Conservation (phyloP, 2,329 filamentous ascomycete species). For the Neofusicoccum laricinum region DNA sequence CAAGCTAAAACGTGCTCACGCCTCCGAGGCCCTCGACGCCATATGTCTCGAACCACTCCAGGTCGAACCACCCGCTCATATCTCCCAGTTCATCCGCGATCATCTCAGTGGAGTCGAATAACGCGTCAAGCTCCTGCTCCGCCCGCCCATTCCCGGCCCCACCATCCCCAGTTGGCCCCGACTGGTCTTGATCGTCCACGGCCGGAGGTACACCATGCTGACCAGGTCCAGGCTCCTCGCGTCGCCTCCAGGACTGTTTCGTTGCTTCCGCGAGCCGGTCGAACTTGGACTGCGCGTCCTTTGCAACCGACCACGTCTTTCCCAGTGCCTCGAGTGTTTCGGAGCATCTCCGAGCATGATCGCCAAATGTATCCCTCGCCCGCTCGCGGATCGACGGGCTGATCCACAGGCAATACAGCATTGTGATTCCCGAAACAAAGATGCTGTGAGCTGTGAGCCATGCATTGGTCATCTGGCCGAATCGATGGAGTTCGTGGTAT, state of each 20-base stretch:
- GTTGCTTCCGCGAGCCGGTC: neutral
- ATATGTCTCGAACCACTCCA: conserved; percentile 8
- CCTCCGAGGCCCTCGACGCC: neutral
- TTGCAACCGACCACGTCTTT: conserved; percentile 53
- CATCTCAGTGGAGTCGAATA: neutral
- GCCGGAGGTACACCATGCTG: neutral
- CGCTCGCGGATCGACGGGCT: conserved; percentile 40
- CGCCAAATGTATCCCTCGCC: conserved; percentile 42
- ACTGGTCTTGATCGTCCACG: neutral
- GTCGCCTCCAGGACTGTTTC: neutral
- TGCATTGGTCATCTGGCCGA: conserved; percentile 46
- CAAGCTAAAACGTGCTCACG: neutral
- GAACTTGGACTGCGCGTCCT: conserved; percentile 20
- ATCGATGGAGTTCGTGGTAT: conserved; percentile 44
- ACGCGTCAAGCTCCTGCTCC: neutral
- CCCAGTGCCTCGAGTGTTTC: conserved; percentile 52
- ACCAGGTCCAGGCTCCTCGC: neutral
- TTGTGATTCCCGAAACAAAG: conserved; percentile 48
- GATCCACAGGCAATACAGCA: conserved; percentile 52
- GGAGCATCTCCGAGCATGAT: conserved; percentile 42
- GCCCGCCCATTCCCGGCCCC: neutral
- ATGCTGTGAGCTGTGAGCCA: conserved; percentile 51
- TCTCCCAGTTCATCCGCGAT: neutral
- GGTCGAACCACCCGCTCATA: conserved; percentile 9
- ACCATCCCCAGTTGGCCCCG: neutral